These are phyloP conservation scores for Talaromyces thailandensis DNA, from an alignment of 495 filamentous ascomycete genomes.

Conservation along the genomic window DNA sequence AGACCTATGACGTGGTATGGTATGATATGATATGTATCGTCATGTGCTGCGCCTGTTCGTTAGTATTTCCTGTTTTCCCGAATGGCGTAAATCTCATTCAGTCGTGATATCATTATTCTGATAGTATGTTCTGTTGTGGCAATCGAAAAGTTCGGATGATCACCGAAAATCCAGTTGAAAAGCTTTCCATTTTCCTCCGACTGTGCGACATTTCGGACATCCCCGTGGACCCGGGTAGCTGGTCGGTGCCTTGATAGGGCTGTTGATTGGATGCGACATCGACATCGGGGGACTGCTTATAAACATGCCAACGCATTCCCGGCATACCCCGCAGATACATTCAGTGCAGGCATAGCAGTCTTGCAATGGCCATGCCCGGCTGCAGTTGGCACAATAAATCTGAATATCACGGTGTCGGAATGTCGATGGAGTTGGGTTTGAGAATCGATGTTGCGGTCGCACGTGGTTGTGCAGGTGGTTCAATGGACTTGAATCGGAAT, in stretches of 20 bases:
- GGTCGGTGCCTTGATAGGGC: conserved; percentile 23
- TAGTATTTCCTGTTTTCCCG: not conserved
- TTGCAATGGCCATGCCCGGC: conserved; percentile 58
- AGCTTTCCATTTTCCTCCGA: conserved; percentile 44
- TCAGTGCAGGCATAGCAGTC: conserved; percentile 89
- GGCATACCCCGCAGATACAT: conserved; percentile 86
- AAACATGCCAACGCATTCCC: conserved; percentile 72
- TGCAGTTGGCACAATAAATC: conserved; percentile 82
- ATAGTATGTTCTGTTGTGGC: not conserved
- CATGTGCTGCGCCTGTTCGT: not conserved
- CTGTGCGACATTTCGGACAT: conserved; percentile 42
- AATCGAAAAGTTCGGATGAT: conserved; percentile 6
- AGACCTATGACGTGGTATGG: not conserved
- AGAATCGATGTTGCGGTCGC: conserved; percentile 40
- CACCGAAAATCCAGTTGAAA: conserved; percentile 46
- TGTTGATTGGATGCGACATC: conserved; percentile 34
- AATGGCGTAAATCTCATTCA: not conserved
- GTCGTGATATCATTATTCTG: not conserved
- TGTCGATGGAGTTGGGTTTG: conserved; percentile 35
- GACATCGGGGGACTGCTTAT: conserved; percentile 41
- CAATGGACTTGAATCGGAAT: conserved; percentile 43
- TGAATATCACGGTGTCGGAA: conserved; percentile 52
- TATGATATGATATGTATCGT: not conserved
- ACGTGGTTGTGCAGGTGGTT: conserved; percentile 22
- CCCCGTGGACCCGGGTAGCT: conserved; percentile 29